Percentiles rank a stretch among this genome's conserved stretches.
Evolutionary conservation across 78 protist genomes (phyloP).

Genomic region (Salpingoeca rosetta): DNA sequence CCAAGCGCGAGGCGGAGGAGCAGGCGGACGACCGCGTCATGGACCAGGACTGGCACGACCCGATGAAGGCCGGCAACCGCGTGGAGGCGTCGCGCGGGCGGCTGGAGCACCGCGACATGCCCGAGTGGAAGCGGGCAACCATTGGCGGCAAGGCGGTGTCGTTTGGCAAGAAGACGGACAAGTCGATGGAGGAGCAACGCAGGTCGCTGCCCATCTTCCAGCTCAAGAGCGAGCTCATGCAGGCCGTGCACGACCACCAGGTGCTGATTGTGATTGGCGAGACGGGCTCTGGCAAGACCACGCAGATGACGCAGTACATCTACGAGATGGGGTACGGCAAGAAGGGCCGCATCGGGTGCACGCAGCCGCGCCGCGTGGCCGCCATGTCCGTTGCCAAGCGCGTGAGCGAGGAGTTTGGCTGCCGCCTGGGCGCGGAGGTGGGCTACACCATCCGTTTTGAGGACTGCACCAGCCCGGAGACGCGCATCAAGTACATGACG

Average conservation of each 20-base stretch:
- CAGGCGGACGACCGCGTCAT: neutral
- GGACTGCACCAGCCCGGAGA: constrained; percentile 81
- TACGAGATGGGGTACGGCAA: constrained; percentile 66
- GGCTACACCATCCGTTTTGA: constrained; percentile 98
- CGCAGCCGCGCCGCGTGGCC: constrained; percentile 99
- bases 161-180: constrained; percentile 31
- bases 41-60: constrained; percentile 72
- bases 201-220: constrained; percentile 80
- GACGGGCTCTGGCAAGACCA: constrained; percentile 90
- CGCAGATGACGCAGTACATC: constrained; percentile 84
- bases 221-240: constrained; percentile 44
- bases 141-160: constrained; percentile 7
- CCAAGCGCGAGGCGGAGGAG: constrained; percentile 53
- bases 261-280: constrained; percentile 78
- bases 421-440: constrained; percentile 87
- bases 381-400: constrained; percentile 98
- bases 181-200: constrained; percentile 77
- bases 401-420: constrained; percentile 96
- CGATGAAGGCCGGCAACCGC: constrained; percentile 23
- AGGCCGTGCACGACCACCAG: constrained; percentile 76
- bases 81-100: constrained; percentile 19
- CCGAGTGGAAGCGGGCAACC: constrained; percentile 59
- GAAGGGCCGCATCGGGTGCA: constrained; percentile 68
- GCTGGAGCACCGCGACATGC: constrained; percentile 37
- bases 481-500: constrained; percentile 97